Evolutionary conservation across 176 grass and related monocot species (phyloP), one percentile per base, ranked within the genome.

Genomic region (Zizania latifolia): DNA sequence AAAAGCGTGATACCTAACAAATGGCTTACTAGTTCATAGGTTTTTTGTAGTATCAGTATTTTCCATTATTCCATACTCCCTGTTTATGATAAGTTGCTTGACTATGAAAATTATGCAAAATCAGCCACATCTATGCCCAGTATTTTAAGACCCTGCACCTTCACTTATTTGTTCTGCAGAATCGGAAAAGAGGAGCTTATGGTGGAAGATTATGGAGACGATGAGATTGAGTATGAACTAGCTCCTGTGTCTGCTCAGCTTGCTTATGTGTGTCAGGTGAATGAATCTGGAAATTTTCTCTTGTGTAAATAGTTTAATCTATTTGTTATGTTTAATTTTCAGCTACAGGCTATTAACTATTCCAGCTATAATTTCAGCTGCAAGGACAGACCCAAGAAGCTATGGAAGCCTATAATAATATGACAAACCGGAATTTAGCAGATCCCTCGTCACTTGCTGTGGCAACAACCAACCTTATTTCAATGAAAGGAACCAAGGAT

Each of bases 171-270:
- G 36, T 54, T 65, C 6, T 80, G 30, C 72, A 98, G 94, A 92
- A 89, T 98, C 28, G 86, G 89, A n/a, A 78, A 92, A 79, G 94
- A 98, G 74, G 83, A 87, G 54, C 80, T 94, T 74, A 86, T 98
- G 94, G 78, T 81, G 24, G 91, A 98, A 71, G 91, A 98, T 30
- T 84, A 76, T 54, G 78, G 60, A 12, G 86, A 94, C 54, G 84
- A 89, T 38, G 89, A 88, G 16, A 94, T 92, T 84, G 89, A 98
- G 73, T 71, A 56, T 43, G 91, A 98, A 62, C 78, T 99, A 77
- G 91, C 91, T 86, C 85, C 95, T 46, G 88, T 99, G 13, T 68
- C 86, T 86, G 85, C 82, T 45, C 91, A 99, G 70, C 86, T 99
- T 62, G 86, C 89, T 10, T 99, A 94, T 78, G 89, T 92, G 65